phyloP scores from a whole-genome alignment of 305 asterid genomes.

The Ruellia speciosa region DNA sequence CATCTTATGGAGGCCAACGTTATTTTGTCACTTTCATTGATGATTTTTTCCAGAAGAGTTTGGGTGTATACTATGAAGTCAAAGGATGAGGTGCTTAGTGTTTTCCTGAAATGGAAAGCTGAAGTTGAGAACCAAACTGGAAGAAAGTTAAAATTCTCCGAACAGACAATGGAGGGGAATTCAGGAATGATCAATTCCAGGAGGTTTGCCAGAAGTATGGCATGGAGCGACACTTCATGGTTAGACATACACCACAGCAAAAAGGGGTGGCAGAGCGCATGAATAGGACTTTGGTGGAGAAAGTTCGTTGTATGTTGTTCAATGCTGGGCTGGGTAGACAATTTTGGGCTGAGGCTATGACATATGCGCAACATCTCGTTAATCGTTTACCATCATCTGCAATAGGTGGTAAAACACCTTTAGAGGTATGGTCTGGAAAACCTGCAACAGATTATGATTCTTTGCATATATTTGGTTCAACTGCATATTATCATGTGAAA shows the following conservation, averaged over 20 bases:
- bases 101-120: not conserved
- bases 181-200: no score
- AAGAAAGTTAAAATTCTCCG: not conserved
- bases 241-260: not conserved
- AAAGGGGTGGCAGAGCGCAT: not conserved
- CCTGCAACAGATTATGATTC: not conserved
- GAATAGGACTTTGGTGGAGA: not conserved
- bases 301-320: slow-evolving; percentile 1
- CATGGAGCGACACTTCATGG: not conserved
- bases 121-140: not conserved
- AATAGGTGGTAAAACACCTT: not conserved
- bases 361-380: not conserved
- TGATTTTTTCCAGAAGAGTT: not conserved
- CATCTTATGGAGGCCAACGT: not conserved
- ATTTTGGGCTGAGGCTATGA: not conserved
- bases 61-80: not conserved
- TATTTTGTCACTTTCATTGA: not conserved
- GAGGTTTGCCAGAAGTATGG: not conserved
- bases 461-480: not conserved
- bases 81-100: not conserved
- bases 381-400: not conserved
- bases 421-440: not conserved
- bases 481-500: not conserved
- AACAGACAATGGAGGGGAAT: not conserved
- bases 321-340: not conserved